A percentile compares a stretch with the other conserved stretches of the same genome.
Conservation (phyloP, 2,329 filamentous ascomycete genomes). For the Fusarium sp. region DNA sequence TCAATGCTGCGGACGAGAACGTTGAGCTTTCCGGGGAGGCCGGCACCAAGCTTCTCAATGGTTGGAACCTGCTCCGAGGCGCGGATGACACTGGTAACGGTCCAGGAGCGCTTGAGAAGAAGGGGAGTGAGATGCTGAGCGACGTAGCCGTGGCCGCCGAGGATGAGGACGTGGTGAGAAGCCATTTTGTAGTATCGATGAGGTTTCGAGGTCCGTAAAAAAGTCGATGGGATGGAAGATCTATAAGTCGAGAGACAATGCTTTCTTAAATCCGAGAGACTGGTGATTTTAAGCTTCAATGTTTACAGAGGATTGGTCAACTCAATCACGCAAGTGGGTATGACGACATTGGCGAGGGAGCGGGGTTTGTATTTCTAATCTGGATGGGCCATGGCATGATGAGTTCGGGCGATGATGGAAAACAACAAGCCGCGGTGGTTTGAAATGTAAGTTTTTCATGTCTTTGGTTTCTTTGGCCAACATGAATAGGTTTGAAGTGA, state of each 20-base stretch:
- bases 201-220: not conserved
- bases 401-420: not conserved
- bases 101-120: constrained; percentile 79
- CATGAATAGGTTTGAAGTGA: not conserved
- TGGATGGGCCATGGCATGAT: constrained; percentile 18
- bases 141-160: constrained; percentile 86
- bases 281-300: not conserved
- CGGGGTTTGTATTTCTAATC: constrained; percentile 35
- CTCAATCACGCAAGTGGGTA: constrained; percentile 13
- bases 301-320: not conserved
- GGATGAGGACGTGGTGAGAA: constrained; percentile 71
- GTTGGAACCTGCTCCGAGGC: constrained; percentile 73
- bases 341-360: constrained; percentile 35
- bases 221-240: not conserved
- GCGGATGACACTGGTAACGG: constrained; percentile 83
- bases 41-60: constrained; percentile 71
- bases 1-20: constrained; percentile 79
- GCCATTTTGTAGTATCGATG: constrained; percentile 38
- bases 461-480: not conserved
- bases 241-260: not conserved
- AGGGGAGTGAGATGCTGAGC: constrained; percentile 80
- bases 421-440: not conserved
- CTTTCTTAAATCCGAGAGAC: not conserved
- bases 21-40: constrained; percentile 71
- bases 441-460: not conserved